These are phyloP conservation scores for Ganoderma resinaceum DNA, from an alignment of 1,284 basidiomycete species.

Conservation along the genomic window DNA sequence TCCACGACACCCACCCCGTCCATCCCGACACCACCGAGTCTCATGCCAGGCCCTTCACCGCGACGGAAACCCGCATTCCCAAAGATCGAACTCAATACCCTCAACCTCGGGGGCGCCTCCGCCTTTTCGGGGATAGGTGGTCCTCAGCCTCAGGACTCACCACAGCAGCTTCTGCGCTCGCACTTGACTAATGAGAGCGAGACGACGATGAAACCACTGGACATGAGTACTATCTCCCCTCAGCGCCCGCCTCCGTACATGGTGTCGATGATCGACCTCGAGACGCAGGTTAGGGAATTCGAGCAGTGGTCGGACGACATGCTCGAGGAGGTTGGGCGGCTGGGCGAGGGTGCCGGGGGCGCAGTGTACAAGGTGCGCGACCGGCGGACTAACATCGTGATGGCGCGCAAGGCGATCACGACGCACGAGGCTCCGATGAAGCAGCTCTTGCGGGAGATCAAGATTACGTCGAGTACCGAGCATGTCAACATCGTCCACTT, in stretches of 20 bases:
- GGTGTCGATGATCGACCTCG: conserved; percentile 43
- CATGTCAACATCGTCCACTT: conserved; percentile 93
- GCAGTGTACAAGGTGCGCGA: conserved; percentile 93
- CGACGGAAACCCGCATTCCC: conserved; percentile 38
- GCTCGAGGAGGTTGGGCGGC: conserved; percentile 74
- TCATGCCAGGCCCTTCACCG: conserved; percentile 28
- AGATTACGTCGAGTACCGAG: conserved; percentile 85
- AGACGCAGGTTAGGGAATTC: conserved; percentile 44
- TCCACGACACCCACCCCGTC: conserved; percentile 33
- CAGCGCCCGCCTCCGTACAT: conserved; percentile 33
- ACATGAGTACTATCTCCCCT: conserved; percentile 38
- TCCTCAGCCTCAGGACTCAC: conserved; percentile 1
- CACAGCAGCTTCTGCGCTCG: conserved; percentile 29
- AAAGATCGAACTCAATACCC: conserved; percentile 38
- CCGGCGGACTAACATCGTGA: conserved; percentile 75
- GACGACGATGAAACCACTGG: conserved; percentile 59
- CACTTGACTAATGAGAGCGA: conserved; percentile 51
- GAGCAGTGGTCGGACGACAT: conserved; percentile 71
- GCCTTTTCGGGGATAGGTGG: conserved; percentile 8
- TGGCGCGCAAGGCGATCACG: conserved; percentile 97
- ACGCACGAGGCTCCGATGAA: conserved; percentile 93
- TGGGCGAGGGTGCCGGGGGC: conserved; percentile 97
- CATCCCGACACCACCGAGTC: conserved; percentile 8
- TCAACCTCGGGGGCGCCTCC: neutral
- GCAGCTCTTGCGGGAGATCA: conserved; percentile 93